Evolutionary conservation across 140 eudicot genomes (phyloP), one percentile per base, ranked within the genome.

Genomic region (Erigeron philadelphicus): DNA sequence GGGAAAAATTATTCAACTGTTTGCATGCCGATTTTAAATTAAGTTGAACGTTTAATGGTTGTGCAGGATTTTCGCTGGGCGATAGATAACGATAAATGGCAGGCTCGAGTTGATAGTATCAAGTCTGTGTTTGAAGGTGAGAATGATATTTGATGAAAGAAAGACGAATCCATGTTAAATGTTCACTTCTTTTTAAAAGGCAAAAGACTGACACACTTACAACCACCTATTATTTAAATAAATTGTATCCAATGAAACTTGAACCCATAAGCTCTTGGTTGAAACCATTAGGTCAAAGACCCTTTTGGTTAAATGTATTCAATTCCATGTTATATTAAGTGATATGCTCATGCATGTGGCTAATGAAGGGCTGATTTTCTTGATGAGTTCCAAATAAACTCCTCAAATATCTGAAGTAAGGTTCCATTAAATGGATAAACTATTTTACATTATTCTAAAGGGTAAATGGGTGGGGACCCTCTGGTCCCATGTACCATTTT

Each of bases 51-150:
- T 67, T 52, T 64, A 43, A 38, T 75, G 66, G 18, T 72, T 61
- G 54, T 75, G 48, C 67, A 93, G 98, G 96, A 96, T 3, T 93
- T 93, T 77, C 83, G 87, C 11, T 93, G 96, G 98, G 95, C 98
- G 16, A 81, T 86, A 48, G 96, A 93, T 72, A 78, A 89, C 67
- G 93, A 88, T 64, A 70, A 83, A 79, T 93, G 98, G 98, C 94
- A 89, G 61, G 94, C 85, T 70, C 85, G 98, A 73, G 98, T 85
- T 63, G 86, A 84, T 74, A 89, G 95, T 77, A 89, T 93, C 64
- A 93, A 80, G 84, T 75, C 82, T 19, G 90, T 89, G 44, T 93
- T 93, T 81, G 94, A 88, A 82, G 93, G 96, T 93, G 43, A 84
- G 78, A 35, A 49, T n/a, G 11, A 5, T 35, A 8, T n/a, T 42